Evolutionary conservation across 176 grass and related monocot species (phyloP).

Genomic region (Guadua angustifolia): DNA sequence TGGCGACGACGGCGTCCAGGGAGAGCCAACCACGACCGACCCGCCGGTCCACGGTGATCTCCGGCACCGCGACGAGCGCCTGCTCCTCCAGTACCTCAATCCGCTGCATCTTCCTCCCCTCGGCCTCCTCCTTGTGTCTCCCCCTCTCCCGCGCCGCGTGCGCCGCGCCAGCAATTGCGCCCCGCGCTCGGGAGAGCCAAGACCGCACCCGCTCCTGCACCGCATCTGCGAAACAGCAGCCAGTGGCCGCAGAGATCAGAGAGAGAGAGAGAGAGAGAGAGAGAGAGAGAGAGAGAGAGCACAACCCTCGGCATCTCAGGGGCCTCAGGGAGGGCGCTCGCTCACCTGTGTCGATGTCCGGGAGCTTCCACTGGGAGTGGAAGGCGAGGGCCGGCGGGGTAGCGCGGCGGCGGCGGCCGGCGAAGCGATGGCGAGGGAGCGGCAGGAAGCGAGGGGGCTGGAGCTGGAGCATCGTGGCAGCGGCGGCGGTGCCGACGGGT

Average conservation of each 20-base stretch:
- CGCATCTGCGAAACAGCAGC: slow-evolving; percentile 45
- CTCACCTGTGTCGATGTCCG: slow-evolving; percentile 58
- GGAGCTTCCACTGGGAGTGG: slow-evolving; percentile 61
- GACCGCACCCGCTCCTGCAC: slow-evolving; percentile 67
- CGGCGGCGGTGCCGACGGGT: slow-evolving; percentile 23
- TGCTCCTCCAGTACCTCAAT: slow-evolving; percentile 56
- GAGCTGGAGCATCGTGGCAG: slow-evolving; percentile 46
- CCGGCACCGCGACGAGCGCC: slow-evolving; percentile 58
- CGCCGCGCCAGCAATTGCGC: slow-evolving; percentile 50
- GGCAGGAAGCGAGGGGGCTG: slow-evolving; percentile 46
- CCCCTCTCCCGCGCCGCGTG: slow-evolving; percentile 50
- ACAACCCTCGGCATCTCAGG: neutral
- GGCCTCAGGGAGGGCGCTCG: neutral
- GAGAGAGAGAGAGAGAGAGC: neutral
- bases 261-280: neutral
- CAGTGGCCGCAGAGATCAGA: slow-evolving; percentile 19
- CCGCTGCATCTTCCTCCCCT: slow-evolving; percentile 52
- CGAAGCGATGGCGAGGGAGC: slow-evolving; percentile 42
- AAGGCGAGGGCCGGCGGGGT: slow-evolving; percentile 40
- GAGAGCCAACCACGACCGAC: slow-evolving; percentile 66
- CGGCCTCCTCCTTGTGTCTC: slow-evolving; percentile 51
- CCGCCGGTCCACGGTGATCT: slow-evolving; percentile 71
- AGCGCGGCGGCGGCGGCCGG: slow-evolving; percentile 36
- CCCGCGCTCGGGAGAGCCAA: slow-evolving; percentile 61
- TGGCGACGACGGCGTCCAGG: slow-evolving; percentile 66